A percentile compares a stretch with the other conserved stretches of the same genome.
Conservation (phyloP, 176 grass and related monocot species). For the Musa schizocarpa region DNA sequence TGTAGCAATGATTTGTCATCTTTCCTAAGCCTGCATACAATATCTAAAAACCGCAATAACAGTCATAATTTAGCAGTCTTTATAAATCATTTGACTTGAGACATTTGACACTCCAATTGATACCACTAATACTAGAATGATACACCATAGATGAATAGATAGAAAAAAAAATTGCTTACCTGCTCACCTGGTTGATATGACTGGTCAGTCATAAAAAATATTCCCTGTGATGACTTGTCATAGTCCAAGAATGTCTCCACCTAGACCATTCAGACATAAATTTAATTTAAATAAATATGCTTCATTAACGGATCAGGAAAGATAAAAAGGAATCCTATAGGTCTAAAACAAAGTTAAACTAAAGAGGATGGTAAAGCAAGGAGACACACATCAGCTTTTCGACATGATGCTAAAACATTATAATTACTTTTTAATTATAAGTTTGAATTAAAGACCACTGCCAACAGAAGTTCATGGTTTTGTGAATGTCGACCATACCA, state of each 20-base stretch:
- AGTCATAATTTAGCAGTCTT: background rate
- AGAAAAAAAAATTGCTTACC: slow-evolving; percentile 44
- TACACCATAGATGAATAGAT: background rate
- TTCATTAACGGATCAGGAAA: background rate
- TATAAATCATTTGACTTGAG: background rate
- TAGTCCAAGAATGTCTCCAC: slow-evolving; percentile 96
- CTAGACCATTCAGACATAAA: slow-evolving; percentile 39
- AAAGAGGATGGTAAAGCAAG: background rate
- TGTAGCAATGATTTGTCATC: background rate
- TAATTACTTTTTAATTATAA: background rate
- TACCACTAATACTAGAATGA: background rate
- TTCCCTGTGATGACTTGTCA: slow-evolving; percentile 76
- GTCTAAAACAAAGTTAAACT: background rate
- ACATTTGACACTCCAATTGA: background rate
- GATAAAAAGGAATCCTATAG: background rate
- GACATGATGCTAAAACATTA: background rate
- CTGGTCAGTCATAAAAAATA: slow-evolving; percentile 81
- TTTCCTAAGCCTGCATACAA: background rate
- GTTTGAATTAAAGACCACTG: background rate
- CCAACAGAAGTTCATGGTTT: background rate
- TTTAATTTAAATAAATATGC: background rate
- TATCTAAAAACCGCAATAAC: background rate
- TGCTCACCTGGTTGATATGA: slow-evolving; percentile 99
- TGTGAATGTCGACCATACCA: background rate
- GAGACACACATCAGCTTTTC: background rate